Base-by-base conservation (phyloP, 176 grass and related monocot genomes). In the Chloris gayana region DNA sequence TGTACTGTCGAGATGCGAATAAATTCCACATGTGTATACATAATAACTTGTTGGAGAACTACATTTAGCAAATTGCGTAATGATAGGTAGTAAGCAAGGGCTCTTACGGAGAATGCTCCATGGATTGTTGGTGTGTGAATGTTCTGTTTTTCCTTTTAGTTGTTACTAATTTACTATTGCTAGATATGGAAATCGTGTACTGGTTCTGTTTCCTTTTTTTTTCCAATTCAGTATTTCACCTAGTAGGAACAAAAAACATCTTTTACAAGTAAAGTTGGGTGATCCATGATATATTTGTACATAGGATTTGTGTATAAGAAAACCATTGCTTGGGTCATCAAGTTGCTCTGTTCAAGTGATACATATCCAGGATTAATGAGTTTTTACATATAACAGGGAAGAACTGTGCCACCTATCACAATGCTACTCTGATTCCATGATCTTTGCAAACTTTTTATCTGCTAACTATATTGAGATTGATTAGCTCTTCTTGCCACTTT, bases 261-360 rank as follows among this genome's bases (percentile, higher is more conserved):
- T n/a, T 0, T 77, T 7, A 51, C 44, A 39, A 78, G 41, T 30
- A 42, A 14, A 30, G 15, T 44, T 71, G 27, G 46, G 46, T 49
- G 14, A 42, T 42, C 41, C 41, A 42, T 42, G 41, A 42, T 42
- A 42, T 42, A 42, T 42, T 11, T 42, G 7, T 8, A 42, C 9
- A 8, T 42, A 12, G 32, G 24, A 62, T 79, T 78, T 79, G 5
- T 25, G 54, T 85, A 79, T 73, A 56, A 73, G 31, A 53, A 63
- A 82, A 33, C 19, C 22, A 35, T 54, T 47, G 24, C 21, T 76
- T 76, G 41, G 41, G 9, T 33, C 39, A 21, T 45, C 25, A 33
- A 70, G 51, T 53, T 76, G 32, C 49, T 60, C 39, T 78, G 69
- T 27, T 69, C 18, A 35, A 21, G 41, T 17, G 33, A 72, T 71